Evolutionary conservation across 2,329 filamentous ascomycete species (phyloP).

Genomic region (Aspergillaceae sp.): DNA sequence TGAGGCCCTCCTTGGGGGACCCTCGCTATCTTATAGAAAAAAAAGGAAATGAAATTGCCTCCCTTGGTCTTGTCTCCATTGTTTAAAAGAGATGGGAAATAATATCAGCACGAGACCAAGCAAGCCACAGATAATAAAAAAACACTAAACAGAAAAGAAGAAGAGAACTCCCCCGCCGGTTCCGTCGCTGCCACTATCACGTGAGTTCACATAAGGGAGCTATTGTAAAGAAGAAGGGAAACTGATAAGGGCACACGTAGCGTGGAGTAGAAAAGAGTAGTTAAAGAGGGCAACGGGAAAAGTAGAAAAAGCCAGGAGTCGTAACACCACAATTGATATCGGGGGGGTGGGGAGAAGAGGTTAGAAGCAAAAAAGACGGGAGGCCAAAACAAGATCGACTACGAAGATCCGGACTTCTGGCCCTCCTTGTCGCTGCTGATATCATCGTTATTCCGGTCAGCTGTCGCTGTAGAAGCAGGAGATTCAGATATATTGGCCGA

Average conservation of each 20-base stretch:
- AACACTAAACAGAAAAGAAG: constrained; percentile 3
- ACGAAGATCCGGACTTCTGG: constrained; percentile 22
- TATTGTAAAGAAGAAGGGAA: too few species aligned
- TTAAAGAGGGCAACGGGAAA: constrained; percentile 3
- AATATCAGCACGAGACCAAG: constrained; percentile 5
- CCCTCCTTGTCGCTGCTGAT: constrained; percentile 7
- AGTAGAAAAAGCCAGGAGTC: constrained; percentile 5
- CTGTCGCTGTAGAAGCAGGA: constrained; percentile 27
- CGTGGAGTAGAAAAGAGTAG: constrained; percentile 9
- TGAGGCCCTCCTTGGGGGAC: constrained; percentile 10
- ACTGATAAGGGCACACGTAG: constrained; percentile 7
- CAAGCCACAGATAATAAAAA: not conserved
- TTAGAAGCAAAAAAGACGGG: constrained; percentile 10
- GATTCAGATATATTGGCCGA: constrained; percentile 28
- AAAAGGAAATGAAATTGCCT: not conserved
- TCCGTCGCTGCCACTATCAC: not conserved
- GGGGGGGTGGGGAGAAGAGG: too few species aligned
- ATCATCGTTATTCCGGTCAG: constrained; percentile 4
- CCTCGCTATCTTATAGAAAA: constrained; percentile 7
- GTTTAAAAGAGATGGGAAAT: not conserved
- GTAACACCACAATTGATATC: constrained; percentile 2
- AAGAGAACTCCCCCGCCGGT: constrained; percentile 3
- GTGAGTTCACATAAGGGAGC: constrained; percentile 5
- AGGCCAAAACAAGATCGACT: constrained; percentile 12
- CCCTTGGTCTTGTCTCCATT: constrained; percentile 3